phyloP scores from a whole-genome alignment of 805 yeast genomes.

The Scheffersomyces amazonensis region DNA sequence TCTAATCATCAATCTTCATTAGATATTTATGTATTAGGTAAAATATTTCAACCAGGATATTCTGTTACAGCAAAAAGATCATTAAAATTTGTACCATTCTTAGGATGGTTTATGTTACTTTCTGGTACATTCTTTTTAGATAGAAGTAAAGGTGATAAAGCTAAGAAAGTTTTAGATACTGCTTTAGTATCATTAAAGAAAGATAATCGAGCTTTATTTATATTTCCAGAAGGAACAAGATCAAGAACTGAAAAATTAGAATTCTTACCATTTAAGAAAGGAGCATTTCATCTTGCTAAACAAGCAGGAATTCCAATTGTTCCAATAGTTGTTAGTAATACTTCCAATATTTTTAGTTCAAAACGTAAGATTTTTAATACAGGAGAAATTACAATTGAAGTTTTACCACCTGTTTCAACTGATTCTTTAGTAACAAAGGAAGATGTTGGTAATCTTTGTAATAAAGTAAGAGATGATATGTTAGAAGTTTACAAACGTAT shows the following conservation, averaged over 20 bases:
- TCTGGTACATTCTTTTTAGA: constrained; percentile 92
- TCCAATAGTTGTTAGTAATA: constrained; percentile 86
- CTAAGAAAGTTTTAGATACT: constrained; percentile 67
- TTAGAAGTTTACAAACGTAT: constrained; percentile 30
- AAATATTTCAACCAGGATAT: constrained; percentile 81
- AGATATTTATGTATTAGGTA: constrained; percentile 80
- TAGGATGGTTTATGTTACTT: constrained; percentile 96
- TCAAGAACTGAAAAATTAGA: constrained; percentile 68
- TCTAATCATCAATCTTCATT: constrained; percentile 91
- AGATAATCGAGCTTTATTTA: constrained; percentile 72
- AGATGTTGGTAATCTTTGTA: constrained; percentile 62
- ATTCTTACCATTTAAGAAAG: constrained; percentile 88
- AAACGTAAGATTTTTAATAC: constrained; percentile 61
- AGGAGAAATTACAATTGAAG: constrained; percentile 77
- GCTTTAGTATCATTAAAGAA: constrained; percentile 64
- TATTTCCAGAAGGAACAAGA: constrained; percentile 98
- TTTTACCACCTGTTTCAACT: constrained; percentile 78
- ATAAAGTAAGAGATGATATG: constrained; percentile 61
- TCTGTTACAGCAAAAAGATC: constrained; percentile 90
- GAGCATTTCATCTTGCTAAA: constrained; percentile 96
- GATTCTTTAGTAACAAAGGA: constrained; percentile 60
- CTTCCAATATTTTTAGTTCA: constrained; percentile 67
- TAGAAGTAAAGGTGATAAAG: constrained; percentile 71
- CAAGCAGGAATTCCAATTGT: constrained; percentile 88
- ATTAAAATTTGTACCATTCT: constrained; percentile 77